These are phyloP conservation scores for Leccinellum luteum DNA, from an alignment of 768 basidiomycete genomes.

Conservation along the genomic window DNA sequence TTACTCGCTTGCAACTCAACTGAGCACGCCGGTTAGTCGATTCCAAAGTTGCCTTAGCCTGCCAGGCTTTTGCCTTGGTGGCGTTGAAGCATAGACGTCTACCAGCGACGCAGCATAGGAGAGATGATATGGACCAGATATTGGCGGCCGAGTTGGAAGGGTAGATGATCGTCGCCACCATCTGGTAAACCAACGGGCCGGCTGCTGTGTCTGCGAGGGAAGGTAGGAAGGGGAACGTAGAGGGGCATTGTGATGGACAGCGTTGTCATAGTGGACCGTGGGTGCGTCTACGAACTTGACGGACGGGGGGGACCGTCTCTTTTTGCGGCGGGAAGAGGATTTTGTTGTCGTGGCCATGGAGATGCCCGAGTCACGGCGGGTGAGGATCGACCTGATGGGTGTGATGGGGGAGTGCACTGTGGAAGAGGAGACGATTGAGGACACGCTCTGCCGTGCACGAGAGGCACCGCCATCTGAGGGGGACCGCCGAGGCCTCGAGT, in stretches of 20 bases:
- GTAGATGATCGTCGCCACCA: conserved; percentile 26
- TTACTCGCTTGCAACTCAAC: conserved; percentile 16
- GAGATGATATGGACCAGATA: conserved; percentile 32
- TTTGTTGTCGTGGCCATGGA: conserved; percentile 38
- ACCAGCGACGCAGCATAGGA: conserved; percentile 33
- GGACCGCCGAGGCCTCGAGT: conserved; percentile 20
- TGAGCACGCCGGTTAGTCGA: conserved; percentile 18
- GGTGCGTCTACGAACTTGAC: conserved; percentile 73
- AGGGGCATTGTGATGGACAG: conserved; percentile 11
- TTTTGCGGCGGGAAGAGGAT: conserved; percentile 22
- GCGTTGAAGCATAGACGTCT: conserved; percentile 19
- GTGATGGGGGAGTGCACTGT: conserved; percentile 23
- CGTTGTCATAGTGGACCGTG: conserved; percentile 48
- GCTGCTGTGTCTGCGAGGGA: conserved; percentile 7
- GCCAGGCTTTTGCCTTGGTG: conserved; percentile 18
- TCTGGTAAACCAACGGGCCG: conserved; percentile 24
- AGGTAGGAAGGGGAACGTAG: conserved; percentile 14
- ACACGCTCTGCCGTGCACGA: conserved; percentile 36
- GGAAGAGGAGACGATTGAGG: conserved; percentile 37
- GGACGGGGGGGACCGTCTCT: conserved; percentile 39
- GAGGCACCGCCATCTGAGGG: conserved; percentile 17
- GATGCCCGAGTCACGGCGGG: conserved; percentile 48
- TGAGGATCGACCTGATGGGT: conserved; percentile 55
- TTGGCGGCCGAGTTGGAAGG: conserved; percentile 26
- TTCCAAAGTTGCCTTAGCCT: conserved; percentile 30